Evolutionary conservation across 2,329 filamentous ascomycete species (phyloP), one percentile per base, ranked within the genome.

Genomic region (Colletotrichum tabaci): DNA sequence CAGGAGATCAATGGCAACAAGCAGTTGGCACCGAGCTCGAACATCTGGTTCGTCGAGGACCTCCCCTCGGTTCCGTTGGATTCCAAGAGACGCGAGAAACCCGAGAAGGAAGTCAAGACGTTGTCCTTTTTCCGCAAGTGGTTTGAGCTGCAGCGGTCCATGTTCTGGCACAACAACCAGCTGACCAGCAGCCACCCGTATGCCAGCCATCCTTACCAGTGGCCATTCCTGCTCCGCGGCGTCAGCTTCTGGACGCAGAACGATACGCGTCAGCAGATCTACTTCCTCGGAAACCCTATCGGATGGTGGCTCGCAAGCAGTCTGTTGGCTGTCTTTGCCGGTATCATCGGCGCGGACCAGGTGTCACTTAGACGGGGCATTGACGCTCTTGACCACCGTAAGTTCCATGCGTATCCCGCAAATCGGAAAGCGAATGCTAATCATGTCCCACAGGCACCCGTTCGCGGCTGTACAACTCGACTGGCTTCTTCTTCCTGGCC

Each of bases 1-100:
- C 96, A 97, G 79, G 96, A 99, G 82, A 98, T 99, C 86, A 99
- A 99, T 82, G 96, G 96, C 72, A 99, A 99, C 88, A 99, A 99
- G 89, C 97, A 98, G 80, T 86, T 97, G 65, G 87, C 91, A 38
- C 93, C 96, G 74, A 92, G 93, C 80, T 98, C 94, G 81, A 99
- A 99, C 81, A 88, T 98, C 73, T 99, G 96, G 96, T 92, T 93
- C 76, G 93, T 95, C 16, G 96, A 99, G 77, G 94, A 97, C 74
- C 93, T 98, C 63, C 90, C 94, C n/a, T 95, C 92, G 12, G 84
- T 98, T 57, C 85, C 92, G 2, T 86, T 83, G 6, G 94, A 94
- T 76, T 90, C 92, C 76, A 87, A 89, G 49, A 94, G 96, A 70
- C 90, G 94, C 73, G 84, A 90, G 71, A 96, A 93, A 85, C 89